Percentiles rank a stretch among this genome's conserved stretches.
Evolutionary conservation across 495 filamentous ascomycete genomes (phyloP).

Genomic region (Glonium stellatum): DNA sequence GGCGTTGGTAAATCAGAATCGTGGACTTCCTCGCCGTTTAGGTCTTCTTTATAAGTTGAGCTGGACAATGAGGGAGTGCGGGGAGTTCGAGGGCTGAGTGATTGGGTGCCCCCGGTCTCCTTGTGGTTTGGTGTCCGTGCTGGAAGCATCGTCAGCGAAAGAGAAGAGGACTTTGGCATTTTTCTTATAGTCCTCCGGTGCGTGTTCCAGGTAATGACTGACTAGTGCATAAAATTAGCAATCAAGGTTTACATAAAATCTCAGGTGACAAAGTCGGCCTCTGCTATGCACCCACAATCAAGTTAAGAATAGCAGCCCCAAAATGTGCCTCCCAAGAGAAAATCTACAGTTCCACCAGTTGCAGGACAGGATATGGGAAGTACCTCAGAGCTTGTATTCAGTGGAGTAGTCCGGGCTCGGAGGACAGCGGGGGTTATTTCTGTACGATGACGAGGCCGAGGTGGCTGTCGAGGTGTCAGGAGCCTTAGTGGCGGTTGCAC

Average conservation of each 20-base stretch:
- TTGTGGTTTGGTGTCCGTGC: conserved; percentile 6
- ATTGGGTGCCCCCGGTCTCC: conserved; percentile 11
- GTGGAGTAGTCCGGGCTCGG: conserved; percentile 4
- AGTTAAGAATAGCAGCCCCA: not conserved
- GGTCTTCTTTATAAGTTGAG: not conserved
- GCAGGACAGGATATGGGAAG: not conserved
- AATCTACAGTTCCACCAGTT: not conserved
- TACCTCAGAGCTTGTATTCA: conserved; percentile 18
- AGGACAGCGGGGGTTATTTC: not conserved
- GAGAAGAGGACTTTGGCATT: conserved; percentile 31
- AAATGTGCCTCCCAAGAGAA: not conserved
- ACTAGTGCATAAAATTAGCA: conserved; percentile 11
- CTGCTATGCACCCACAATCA: conserved; percentile 2
- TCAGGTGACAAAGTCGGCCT: not conserved
- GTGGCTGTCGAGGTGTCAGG: conserved; percentile 8
- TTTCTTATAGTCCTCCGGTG: conserved; percentile 16
- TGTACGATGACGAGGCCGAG: not conserved
- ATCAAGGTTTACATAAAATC: not conserved
- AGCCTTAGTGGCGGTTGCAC: conserved; percentile 7
- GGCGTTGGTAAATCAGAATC: conserved; percentile 38
- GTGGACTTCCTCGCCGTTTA: not conserved
- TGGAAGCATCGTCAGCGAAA: conserved; percentile 25
- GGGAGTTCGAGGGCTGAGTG: conserved; percentile 21
- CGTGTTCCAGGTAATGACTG: conserved; percentile 11
- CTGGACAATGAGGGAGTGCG: conserved; percentile 9